phyloP scores from a whole-genome alignment of 805 yeast species.

The Naumovozyma baii region DNA sequence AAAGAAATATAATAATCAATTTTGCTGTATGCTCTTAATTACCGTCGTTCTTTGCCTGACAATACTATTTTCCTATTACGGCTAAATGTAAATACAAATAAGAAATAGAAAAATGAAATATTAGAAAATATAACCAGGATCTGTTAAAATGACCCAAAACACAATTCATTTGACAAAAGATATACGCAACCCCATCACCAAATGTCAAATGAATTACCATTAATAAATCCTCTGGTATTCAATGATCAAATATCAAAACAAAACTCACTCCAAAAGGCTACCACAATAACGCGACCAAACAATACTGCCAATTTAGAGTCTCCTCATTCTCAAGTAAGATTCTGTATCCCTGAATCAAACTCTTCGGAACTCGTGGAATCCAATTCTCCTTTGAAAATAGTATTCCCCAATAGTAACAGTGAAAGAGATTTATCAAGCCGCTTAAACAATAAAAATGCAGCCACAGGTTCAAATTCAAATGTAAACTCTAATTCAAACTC shows the following conservation, averaged over 20 bases:
- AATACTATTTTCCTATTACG: background rate
- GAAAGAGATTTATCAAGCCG: background rate
- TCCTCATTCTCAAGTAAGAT: constrained; percentile 24
- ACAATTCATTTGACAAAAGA: too few relatives aligned
- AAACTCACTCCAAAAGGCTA: too few relatives aligned
- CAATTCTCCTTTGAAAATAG: constrained; percentile 24
- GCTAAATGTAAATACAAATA: background rate
- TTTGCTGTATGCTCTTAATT: too few relatives aligned
- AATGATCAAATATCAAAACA: too few relatives aligned
- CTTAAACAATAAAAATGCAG: background rate
- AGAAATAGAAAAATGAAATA: too few relatives aligned
- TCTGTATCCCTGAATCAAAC: constrained; percentile 19
- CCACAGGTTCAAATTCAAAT: too few relatives aligned
- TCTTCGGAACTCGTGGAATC: background rate
- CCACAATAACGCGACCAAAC: too few relatives aligned
- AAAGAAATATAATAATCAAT: too few relatives aligned
- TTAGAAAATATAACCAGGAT: too few relatives aligned
- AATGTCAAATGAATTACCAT: background rate
- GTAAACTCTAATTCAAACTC: too few relatives aligned
- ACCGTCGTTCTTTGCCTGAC: background rate
- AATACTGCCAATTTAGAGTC: background rate
- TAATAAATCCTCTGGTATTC: background rate
- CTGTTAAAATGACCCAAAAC: too few relatives aligned
- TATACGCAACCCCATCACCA: too few relatives aligned
- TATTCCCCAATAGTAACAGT: constrained; percentile 16